Conservation (phyloP, 2,329 filamentous ascomycete species). For the Hymenoscyphus albidus region DNA sequence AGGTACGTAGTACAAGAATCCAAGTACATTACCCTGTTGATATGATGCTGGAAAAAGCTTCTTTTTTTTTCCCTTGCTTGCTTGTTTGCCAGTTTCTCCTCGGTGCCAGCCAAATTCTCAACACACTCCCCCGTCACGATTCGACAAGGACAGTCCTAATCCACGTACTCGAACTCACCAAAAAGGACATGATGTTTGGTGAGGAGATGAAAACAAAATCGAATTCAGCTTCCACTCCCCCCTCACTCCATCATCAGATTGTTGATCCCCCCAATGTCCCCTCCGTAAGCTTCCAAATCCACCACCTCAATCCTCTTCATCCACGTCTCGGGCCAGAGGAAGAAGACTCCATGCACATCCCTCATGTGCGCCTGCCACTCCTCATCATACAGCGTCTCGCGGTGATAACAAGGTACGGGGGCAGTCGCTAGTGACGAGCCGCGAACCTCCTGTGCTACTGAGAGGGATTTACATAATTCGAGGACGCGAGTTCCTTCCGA, state of each 20-base stretch:
- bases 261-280: conserved; percentile 30
- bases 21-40: no score
- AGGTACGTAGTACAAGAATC: no score
- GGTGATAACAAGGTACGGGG: conserved; percentile 29
- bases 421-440: neutral
- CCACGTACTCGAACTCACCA: no score
- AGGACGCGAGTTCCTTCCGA: conserved; percentile 30
- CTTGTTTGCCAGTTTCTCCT: no score
- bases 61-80: no score
- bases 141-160: no score
- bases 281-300: conserved; percentile 30
- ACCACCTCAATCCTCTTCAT: conserved; percentile 32
- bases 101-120: no score
- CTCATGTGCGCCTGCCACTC: conserved; percentile 34
- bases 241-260: conserved; percentile 29
- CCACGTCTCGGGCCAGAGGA: conserved; percentile 34
- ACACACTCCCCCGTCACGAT: neutral
- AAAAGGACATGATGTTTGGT: no score
- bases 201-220: neutral
- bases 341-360: conserved; percentile 32
- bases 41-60: no score
- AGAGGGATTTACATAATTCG: conserved; percentile 27
- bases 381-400: conserved; percentile 32
- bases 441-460: conserved; percentile 8
- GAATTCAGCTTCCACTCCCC: neutral